These are phyloP conservation scores for Rhizopus arrhizus DNA, from an alignment of 371 early-diverging fungal species.

Conservation along the genomic window DNA sequence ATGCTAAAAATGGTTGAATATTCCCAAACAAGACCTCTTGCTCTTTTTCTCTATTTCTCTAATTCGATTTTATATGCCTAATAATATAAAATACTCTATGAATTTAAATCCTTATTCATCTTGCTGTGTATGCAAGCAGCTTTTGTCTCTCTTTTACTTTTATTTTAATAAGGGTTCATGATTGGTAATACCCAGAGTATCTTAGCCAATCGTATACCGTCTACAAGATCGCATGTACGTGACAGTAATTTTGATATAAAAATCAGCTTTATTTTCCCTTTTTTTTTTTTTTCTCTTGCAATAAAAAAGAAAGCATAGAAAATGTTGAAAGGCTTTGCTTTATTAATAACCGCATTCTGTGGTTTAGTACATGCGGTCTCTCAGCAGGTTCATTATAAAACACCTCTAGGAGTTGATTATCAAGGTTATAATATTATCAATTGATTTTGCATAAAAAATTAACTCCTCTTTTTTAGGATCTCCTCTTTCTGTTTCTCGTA, in stretches of 20 bases:
- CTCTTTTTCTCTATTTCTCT: not conserved
- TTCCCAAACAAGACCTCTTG: no score
- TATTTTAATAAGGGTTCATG: no score
- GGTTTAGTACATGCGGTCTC: not conserved
- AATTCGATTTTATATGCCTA: not conserved
- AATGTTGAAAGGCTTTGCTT: not conserved
- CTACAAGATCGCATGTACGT: no score
- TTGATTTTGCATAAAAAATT: not conserved
- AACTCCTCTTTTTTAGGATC: conserved; percentile 1
- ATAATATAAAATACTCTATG: no score
- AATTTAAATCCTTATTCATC: no score
- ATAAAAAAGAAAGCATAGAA: not conserved
- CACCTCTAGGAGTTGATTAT: conserved; percentile 32
- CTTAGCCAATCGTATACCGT: no score
- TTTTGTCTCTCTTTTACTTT: no score
- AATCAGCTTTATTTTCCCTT: not conserved
- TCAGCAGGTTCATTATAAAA: conserved; percentile 9
- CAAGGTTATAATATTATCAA: conserved; percentile 19
- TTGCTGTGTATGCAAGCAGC: no score
- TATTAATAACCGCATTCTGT: not conserved
- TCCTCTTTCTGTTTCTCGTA: conserved; percentile 33
- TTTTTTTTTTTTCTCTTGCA: not conserved
- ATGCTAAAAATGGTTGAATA: no score
- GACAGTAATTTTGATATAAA: conserved; percentile 2
- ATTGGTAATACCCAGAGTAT: no score